Evolutionary conservation across 768 basidiomycete genomes (phyloP).

Genomic region (Mycena rebaudengoi): DNA sequence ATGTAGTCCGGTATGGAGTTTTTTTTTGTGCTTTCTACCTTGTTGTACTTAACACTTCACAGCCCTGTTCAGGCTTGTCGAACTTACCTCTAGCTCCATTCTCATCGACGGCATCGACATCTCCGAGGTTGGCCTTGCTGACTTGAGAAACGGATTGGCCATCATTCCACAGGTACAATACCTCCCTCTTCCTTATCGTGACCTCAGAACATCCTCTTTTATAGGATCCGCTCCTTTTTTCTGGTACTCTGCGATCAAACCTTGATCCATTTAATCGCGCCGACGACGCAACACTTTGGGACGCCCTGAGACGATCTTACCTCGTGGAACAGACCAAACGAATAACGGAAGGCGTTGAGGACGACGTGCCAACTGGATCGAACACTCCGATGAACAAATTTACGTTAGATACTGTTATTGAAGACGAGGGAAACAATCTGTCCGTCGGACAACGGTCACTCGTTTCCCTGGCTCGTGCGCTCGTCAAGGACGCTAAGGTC

Average conservation of each 20-base stretch:
- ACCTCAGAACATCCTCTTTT: too few species aligned
- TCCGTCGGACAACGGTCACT: slow-evolving; percentile 85
- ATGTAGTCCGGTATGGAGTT: slow-evolving; percentile 8
- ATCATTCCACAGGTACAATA: slow-evolving; percentile 95
- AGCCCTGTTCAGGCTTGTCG: slow-evolving; percentile 86
- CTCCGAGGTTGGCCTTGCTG: slow-evolving; percentile 78
- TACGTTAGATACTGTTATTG: slow-evolving; percentile 83
- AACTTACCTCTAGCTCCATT: slow-evolving; percentile 79
- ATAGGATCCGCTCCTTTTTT: slow-evolving; percentile 73
- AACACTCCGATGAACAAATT: slow-evolving; percentile 68
- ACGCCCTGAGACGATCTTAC: slow-evolving; percentile 86
- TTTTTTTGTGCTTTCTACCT: background rate
- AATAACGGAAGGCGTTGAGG: slow-evolving; percentile 39
- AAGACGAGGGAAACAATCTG: slow-evolving; percentile 87
- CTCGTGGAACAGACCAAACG: slow-evolving; percentile 66
- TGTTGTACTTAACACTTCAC: background rate
- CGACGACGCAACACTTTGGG: slow-evolving; percentile 86
- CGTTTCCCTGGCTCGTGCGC: slow-evolving; percentile 87
- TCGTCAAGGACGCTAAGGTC: slow-evolving; percentile 86
- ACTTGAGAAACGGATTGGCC: slow-evolving; percentile 71
- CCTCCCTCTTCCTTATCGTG: too few species aligned
- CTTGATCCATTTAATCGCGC: slow-evolving; percentile 88
- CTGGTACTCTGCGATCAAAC: slow-evolving; percentile 85
- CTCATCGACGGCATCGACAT: slow-evolving; percentile 86
- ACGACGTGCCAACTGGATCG: slow-evolving; percentile 48